These are phyloP conservation scores for Pseudopithomyces maydicus DNA, from an alignment of 2,329 filamentous ascomycete species.

Conservation along the genomic window DNA sequence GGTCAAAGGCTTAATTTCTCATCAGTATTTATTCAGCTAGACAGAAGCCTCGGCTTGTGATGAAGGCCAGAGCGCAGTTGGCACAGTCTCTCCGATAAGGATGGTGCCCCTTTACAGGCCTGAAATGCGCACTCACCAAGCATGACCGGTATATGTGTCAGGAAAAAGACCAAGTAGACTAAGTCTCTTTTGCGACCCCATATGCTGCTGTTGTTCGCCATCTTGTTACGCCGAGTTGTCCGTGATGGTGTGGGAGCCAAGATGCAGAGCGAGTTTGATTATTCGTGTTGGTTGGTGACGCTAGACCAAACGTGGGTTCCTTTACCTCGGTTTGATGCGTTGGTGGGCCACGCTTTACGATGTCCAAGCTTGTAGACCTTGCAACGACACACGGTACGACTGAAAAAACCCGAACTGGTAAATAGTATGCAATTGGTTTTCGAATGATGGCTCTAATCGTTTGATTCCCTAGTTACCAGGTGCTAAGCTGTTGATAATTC, in stretches of 20 bases:
- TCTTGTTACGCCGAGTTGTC: not conserved
- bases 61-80: not conserved
- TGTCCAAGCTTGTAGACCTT: no score
- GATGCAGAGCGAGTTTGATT: not conserved
- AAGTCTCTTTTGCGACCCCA: slow-evolving; percentile 49
- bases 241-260: not conserved
- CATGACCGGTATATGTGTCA: slow-evolving; percentile 65
- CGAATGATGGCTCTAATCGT: no score
- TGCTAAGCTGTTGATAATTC: no score
- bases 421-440: no score
- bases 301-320: not conserved
- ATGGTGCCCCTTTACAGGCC: not conserved
- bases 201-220: not conserved
- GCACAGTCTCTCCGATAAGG: not conserved
- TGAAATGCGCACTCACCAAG: slow-evolving; percentile 51
- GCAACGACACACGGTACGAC: no score
- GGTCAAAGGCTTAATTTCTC: slow-evolving; percentile 60
- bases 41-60: not conserved
- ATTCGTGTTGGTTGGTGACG: not conserved
- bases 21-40: not conserved
- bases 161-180: slow-evolving; percentile 64
- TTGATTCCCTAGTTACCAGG: no score
- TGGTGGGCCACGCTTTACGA: no score
- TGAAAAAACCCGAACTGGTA: no score
- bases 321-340: not conserved